Evolutionary conservation across 805 yeast species (phyloP).

Genomic region (Candida pini): DNA sequence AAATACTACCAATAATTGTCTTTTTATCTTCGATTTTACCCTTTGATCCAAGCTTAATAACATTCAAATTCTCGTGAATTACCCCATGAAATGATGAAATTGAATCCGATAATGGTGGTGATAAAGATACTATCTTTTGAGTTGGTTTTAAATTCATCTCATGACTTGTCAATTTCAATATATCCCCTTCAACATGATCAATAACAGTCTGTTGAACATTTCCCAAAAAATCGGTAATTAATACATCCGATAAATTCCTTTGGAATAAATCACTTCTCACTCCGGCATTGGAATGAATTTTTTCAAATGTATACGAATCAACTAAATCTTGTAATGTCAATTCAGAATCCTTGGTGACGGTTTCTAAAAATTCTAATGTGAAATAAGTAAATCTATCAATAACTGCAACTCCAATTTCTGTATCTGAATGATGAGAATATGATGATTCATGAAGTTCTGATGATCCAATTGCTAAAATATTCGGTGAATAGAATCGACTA

Average conservation of each 20-base stretch:
- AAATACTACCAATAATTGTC: too few relatives aligned
- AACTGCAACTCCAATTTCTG: slow-evolving; percentile 95
- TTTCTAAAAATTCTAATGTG: slow-evolving; percentile 82
- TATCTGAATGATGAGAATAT: slow-evolving; percentile 92
- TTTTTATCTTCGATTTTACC: too few relatives aligned
- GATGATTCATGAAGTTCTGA: slow-evolving; percentile 83
- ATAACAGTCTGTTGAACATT: slow-evolving; percentile 75
- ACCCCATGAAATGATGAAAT: too few relatives aligned
- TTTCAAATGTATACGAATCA: slow-evolving; percentile 75
- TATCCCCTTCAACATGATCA: slow-evolving; percentile 46
- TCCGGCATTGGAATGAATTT: slow-evolving; percentile 92
- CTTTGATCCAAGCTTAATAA: slow-evolving; percentile 9
- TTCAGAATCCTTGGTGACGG: slow-evolving; percentile 66
- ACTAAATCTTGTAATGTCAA: slow-evolving; percentile 78
- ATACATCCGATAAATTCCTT: slow-evolving; percentile 61
- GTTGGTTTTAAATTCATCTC: too few relatives aligned
- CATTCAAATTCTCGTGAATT: slow-evolving; percentile 4
- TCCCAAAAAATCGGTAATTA: slow-evolving; percentile 91
- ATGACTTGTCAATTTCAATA: slow-evolving; percentile 33
- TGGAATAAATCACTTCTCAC: slow-evolving; percentile 73
- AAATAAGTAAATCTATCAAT: slow-evolving; percentile 94
- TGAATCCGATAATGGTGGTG: too few relatives aligned
- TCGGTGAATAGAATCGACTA: slow-evolving; percentile 86
- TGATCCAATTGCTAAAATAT: slow-evolving; percentile 88
- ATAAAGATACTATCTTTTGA: too few relatives aligned